A percentile compares a stretch with the other conserved stretches of the same genome.
phyloP scores from a whole-genome alignment of 176 grass and related monocot species.

The Stipa capillata region DNA sequence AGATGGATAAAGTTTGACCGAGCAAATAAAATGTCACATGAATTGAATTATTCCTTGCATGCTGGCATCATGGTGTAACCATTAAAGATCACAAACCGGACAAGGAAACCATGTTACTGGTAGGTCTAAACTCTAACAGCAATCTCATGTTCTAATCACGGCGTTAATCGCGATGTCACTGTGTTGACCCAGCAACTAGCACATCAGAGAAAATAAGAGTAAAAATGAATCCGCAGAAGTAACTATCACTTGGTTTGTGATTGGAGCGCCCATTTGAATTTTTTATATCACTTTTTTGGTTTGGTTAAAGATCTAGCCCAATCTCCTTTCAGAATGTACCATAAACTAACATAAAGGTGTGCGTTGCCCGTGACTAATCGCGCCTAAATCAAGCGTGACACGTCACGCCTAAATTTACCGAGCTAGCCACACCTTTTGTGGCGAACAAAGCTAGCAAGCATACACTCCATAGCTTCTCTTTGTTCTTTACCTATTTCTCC shows the following conservation, averaged over 20 bases:
- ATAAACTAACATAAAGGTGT: background rate
- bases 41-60: slow-evolving; percentile 16
- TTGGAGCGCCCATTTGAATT: background rate
- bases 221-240: background rate
- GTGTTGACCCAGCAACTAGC: slow-evolving; percentile 31
- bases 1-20: background rate
- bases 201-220: background rate
- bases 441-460: background rate
- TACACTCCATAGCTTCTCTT: background rate
- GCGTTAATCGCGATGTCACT: background rate
- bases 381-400: background rate
- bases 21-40: background rate
- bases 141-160: background rate
- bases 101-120: slow-evolving; percentile 11
- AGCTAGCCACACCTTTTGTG: background rate
- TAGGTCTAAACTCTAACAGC: background rate
- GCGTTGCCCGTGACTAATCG: background rate
- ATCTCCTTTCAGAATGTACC: background rate
- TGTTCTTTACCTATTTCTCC: background rate
- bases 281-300: background rate
- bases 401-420: background rate
- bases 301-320: background rate
- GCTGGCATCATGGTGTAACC: background rate
- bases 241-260: background rate
- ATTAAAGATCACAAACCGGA: background rate